Percentiles rank a stretch among this genome's conserved stretches.
phyloP scores from a whole-genome alignment of 2,329 filamentous ascomycete species.

The Penicillium sp. region DNA sequence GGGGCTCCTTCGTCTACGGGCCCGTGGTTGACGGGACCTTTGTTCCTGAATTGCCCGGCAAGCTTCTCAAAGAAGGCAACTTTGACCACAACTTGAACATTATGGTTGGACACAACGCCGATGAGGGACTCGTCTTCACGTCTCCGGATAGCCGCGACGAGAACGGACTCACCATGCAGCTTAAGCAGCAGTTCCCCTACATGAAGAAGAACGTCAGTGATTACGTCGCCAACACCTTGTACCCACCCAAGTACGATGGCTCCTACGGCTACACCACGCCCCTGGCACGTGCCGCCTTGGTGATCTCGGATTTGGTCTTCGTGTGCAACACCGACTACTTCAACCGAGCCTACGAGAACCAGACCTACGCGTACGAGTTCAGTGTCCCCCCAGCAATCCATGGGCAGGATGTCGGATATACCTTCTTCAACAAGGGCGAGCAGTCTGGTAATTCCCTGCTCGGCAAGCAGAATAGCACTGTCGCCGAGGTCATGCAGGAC shows the following conservation, averaged over 20 bases:
- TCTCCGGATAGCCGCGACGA: conserved; percentile 27
- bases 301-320: conserved; percentile 43
- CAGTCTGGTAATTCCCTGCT: conserved; percentile 31
- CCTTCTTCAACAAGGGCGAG: conserved; percentile 43
- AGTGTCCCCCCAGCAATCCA: conserved; percentile 50
- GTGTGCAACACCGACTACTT: conserved; percentile 52
- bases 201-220: conserved; percentile 27
- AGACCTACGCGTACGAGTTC: conserved; percentile 51
- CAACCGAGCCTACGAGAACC: conserved; percentile 44
- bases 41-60: conserved; percentile 42
- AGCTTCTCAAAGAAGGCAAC: conserved; percentile 39
- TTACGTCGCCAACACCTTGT: conserved; percentile 45
- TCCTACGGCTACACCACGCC: conserved; percentile 43
- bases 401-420: conserved; percentile 48
- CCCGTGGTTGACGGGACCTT: conserved; percentile 49
- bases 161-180: conserved; percentile 13
- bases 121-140: conserved; percentile 42
- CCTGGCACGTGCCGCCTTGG: conserved; percentile 38
- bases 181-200: conserved; percentile 21
- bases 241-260: conserved; percentile 48
- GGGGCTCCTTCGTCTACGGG: conserved; percentile 42
- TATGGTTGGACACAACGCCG: conserved; percentile 42
- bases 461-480: conserved; percentile 21
- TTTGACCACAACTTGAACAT: conserved; percentile 43
- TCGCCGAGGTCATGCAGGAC: conserved; percentile 33